Evolutionary conservation across 805 yeast species (phyloP).

Genomic region (Candida piceae): DNA sequence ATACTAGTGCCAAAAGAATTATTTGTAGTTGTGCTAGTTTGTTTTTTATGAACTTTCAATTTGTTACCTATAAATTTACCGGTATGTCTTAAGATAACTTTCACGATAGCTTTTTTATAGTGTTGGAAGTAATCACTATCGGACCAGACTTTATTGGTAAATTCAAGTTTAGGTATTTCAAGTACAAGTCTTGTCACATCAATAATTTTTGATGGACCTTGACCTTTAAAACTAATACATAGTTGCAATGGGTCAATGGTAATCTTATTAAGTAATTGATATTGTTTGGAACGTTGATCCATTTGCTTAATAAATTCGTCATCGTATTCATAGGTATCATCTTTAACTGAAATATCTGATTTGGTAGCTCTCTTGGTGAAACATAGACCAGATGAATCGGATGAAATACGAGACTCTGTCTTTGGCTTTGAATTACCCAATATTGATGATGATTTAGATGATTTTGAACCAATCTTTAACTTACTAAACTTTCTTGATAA

Average conservation of each 20-base stretch:
- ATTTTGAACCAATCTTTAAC: conserved; percentile 5
- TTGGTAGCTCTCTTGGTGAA: background rate
- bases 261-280: conserved; percentile 34
- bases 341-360: background rate
- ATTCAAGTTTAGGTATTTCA: conserved; percentile 56
- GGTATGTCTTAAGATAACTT: conserved; percentile 54
- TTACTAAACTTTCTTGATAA: conserved; percentile 8
- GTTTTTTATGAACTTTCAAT: conserved; percentile 31
- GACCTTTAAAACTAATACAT: conserved; percentile 74
- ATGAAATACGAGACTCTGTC: too few species aligned
- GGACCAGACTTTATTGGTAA: conserved; percentile 65
- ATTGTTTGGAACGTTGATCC: conserved; percentile 38
- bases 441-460: background rate
- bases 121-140: conserved; percentile 60
- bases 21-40: too few species aligned
- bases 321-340: conserved; percentile 6
- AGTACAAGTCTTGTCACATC: conserved; percentile 72
- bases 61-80: conserved; percentile 80
- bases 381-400: background rate
- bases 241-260: conserved; percentile 30
- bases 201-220: conserved; percentile 60
- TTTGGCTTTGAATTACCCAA: too few species aligned
- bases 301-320: conserved; percentile 36
- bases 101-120: conserved; percentile 56
- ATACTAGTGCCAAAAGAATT: too few species aligned